A percentile compares a stretch with the other conserved stretches of the same genome.
Conservation (phyloP, 352 stramenopile genomes). For the Globisporangium ultimum region DNA sequence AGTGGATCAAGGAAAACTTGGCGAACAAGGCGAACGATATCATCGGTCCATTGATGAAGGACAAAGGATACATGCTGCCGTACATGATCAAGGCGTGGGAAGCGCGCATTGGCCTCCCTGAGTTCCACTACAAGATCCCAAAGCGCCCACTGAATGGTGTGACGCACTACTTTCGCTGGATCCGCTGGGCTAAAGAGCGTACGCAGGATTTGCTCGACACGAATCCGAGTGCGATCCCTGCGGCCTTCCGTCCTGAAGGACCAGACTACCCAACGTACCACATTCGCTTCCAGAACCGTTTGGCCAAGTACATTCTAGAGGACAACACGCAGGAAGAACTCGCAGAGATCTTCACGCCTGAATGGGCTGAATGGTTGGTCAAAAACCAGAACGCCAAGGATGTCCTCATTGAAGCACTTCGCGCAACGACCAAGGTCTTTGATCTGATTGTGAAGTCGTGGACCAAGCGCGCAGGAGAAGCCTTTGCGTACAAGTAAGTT, state of each 20-base stretch:
- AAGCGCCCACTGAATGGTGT: constrained; percentile 45
- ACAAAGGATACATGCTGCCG: constrained; percentile 59
- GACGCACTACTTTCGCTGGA: constrained; percentile 67
- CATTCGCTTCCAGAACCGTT: constrained; percentile 50
- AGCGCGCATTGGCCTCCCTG: constrained; percentile 26
- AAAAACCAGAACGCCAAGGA: constrained; percentile 45
- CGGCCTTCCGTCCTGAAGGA: constrained; percentile 31
- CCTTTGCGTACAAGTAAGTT: constrained; percentile 41
- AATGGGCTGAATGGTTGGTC: constrained; percentile 50
- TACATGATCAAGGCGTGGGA: constrained; percentile 72
- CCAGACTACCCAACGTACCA: constrained; percentile 54
- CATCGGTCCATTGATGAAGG: constrained; percentile 38
- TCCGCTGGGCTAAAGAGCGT: constrained; percentile 67
- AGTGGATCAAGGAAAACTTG: constrained; percentile 50
- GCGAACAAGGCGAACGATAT: constrained; percentile 38
- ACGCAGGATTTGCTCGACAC: constrained; percentile 46
- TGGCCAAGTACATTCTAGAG: constrained; percentile 44
- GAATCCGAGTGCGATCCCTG: constrained; percentile 27
- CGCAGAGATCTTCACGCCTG: constrained; percentile 22
- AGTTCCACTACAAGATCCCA: constrained; percentile 53
- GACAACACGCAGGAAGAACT: constrained; percentile 44
- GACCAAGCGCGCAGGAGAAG: constrained; percentile 38
- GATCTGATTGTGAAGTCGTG: constrained; percentile 43
- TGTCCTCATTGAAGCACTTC: constrained; percentile 46
- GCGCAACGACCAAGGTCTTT: constrained; percentile 32